A percentile compares a stretch with the other conserved stretches of the same genome.
Evolutionary conservation across 78 protist species (phyloP).

Genomic region (Chrysochromulina tobinii): DNA sequence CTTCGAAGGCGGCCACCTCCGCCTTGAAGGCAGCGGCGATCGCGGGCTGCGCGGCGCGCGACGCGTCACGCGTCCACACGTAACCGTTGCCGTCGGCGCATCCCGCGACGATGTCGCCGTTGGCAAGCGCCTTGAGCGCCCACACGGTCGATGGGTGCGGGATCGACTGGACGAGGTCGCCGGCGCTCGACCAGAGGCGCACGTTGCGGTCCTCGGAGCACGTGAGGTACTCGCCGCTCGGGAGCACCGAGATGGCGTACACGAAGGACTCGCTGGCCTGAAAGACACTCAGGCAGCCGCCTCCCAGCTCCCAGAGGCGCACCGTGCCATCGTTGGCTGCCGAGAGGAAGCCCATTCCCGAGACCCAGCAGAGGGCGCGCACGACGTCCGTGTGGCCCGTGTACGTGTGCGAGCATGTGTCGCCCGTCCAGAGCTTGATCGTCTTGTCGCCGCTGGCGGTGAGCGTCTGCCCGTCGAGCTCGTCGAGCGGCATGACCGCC

Average conservation of each 20-base stretch:
- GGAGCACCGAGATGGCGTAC: conserved; percentile 52
- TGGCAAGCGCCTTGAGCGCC: conserved; percentile 42
- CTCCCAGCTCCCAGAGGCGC: conserved; percentile 62
- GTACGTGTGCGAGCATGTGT: conserved; percentile 1
- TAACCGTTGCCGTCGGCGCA: conserved; percentile 70
- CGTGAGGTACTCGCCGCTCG: conserved; percentile 51
- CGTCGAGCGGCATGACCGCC: conserved; percentile 63
- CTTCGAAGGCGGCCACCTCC: neutral
- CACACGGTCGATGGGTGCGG: conserved; percentile 75
- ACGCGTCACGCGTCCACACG: conserved; percentile 43
- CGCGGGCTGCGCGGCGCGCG: neutral
- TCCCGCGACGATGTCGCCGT: conserved; percentile 72
- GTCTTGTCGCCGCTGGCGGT: conserved; percentile 77
- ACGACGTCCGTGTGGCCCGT: conserved; percentile 76
- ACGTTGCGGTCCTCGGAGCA: conserved; percentile 69
- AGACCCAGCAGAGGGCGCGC: conserved; percentile 69
- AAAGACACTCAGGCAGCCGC: conserved; percentile 24
- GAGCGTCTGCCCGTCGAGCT: conserved; percentile 48
- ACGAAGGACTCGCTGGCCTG: conserved; percentile 51
- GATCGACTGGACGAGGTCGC: conserved; percentile 61
- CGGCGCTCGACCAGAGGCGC: conserved; percentile 52
- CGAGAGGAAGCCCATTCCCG: conserved; percentile 63
- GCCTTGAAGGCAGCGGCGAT: neutral
- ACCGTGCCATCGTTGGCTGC: conserved; percentile 32
- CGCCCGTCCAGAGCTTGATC: conserved; percentile 65